Conservation (phyloP, 345 rosid genomes). For the Erysimum cheiranthoides region DNA sequence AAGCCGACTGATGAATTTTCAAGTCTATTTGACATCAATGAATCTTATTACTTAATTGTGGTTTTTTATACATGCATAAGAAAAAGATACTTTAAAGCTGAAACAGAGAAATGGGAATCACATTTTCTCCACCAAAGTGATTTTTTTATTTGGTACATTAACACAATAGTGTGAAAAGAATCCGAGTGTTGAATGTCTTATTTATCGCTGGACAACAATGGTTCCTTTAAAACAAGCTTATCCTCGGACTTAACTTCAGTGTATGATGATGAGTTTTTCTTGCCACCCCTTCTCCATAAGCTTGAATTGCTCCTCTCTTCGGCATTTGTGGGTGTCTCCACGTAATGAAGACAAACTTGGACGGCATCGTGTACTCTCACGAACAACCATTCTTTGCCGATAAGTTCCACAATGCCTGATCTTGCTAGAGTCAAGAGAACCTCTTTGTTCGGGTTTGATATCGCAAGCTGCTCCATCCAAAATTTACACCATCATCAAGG, state of each 20-base stretch:
- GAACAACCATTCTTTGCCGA: conserved; percentile 91
- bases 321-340: conserved; percentile 49
- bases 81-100: background rate
- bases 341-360: conserved; percentile 87
- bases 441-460: conserved; percentile 83
- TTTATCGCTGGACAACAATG: conserved; percentile 53
- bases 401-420: conserved; percentile 74
- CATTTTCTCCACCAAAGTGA: background rate
- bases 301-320: conserved; percentile 30
- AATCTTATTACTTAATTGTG: background rate
- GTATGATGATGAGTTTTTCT: conserved; percentile 34
- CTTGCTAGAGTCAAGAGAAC: conserved; percentile 71
- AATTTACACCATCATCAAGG: background rate
- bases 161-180: background rate
- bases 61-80: background rate
- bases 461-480: conserved; percentile 60
- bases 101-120: conserved; percentile 2
- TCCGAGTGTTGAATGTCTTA: background rate
- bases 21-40: background rate
- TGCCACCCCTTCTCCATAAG: conserved; percentile 53
- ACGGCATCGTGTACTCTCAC: conserved; percentile 96
- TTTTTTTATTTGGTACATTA: conserved; percentile 1
- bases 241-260: conserved; percentile 54
- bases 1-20: background rate
- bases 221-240: conserved; percentile 57